Evolutionary conservation across 2,329 filamentous ascomycete species (phyloP), one percentile per base, ranked within the genome.

Genomic region (Teratosphaeria zuluensis): DNA sequence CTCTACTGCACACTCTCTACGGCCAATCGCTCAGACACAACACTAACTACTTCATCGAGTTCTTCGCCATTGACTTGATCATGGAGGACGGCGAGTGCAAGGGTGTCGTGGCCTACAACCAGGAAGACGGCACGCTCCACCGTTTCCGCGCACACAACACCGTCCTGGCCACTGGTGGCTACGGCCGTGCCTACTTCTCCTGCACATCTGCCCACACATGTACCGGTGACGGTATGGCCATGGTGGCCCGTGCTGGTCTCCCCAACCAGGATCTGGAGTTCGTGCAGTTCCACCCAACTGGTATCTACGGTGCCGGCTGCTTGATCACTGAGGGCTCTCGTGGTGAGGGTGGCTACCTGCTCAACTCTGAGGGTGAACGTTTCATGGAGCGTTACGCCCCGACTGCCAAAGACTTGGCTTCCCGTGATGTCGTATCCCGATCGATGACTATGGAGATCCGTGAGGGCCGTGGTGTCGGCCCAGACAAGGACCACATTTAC

Each of bases 1-100:
- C 94, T 70, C 88, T 99, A 67, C 85, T 99, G 56, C 94, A 99
- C 83, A 99, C 94, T 30, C 89, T 99, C 66, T 99, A 97, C 78
- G 94, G 94, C 70, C 92, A 96, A 80, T 96, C 92, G 57, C 84
- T 97, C 62, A 84, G 90, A 73, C 91, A 97, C 83, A 96, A 96
- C 83, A 96, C 92, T 73, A 96, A 96, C 82, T 99, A 96, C 84
- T 97, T 99, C 79, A 96, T 99, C 76, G 94, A 97, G 78, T 97
- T 92, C 83, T 99, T 97, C 75, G 94, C 92, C 69, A 84, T 95
- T 66, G 94, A 97, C 74, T 80, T 97, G 76, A 88, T 99, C 70
- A 97, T 97, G 94, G 88, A 96, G 79, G 89, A 95, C 70, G 92
- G 92, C 62, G 89, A 92, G 76, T 97, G 92, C 82, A 92, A 92